Evolutionary conservation across 2,329 filamentous ascomycete species (phyloP).

Genomic region (Allantophomopsis lycopodina): DNA sequence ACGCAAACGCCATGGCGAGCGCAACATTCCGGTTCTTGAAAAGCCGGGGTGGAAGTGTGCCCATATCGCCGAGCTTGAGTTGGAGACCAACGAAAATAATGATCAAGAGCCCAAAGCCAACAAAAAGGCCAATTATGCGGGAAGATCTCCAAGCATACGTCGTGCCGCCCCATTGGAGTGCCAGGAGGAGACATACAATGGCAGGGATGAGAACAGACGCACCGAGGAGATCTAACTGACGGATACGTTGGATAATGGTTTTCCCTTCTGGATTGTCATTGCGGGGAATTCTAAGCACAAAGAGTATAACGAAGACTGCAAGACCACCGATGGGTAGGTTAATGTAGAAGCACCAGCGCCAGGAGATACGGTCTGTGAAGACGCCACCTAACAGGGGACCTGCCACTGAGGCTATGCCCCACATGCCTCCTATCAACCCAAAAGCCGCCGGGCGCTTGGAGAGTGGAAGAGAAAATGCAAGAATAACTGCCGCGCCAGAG

Average conservation of each 20-base stretch:
- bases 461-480: constrained; percentile 19
- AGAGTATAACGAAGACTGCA: constrained; percentile 16
- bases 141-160: constrained; percentile 23
- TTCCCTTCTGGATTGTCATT: background rate
- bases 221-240: constrained; percentile 20
- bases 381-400: constrained; percentile 25
- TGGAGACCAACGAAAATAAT: constrained; percentile 21
- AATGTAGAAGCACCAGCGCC: constrained; percentile 19
- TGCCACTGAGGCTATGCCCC: constrained; percentile 6
- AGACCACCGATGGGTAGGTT: constrained; percentile 22
- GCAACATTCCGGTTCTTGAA: background rate
- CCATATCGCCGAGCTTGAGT: constrained; percentile 24
- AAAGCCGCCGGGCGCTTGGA: constrained; percentile 19
- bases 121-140: constrained; percentile 23
- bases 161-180: constrained; percentile 26
- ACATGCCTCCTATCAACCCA: constrained; percentile 6
- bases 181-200: constrained; percentile 20
- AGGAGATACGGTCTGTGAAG: constrained; percentile 22
- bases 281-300: constrained; percentile 13
- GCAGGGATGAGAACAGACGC: constrained; percentile 13
- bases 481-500: constrained; percentile 26
- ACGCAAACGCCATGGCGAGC: background rate
- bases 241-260: constrained; percentile 10
- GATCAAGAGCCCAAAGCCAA: constrained; percentile 15
- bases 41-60: constrained; percentile 27